phyloP scores from a whole-genome alignment of 257 asterid genomes.

The Solanum ossicruentum region DNA sequence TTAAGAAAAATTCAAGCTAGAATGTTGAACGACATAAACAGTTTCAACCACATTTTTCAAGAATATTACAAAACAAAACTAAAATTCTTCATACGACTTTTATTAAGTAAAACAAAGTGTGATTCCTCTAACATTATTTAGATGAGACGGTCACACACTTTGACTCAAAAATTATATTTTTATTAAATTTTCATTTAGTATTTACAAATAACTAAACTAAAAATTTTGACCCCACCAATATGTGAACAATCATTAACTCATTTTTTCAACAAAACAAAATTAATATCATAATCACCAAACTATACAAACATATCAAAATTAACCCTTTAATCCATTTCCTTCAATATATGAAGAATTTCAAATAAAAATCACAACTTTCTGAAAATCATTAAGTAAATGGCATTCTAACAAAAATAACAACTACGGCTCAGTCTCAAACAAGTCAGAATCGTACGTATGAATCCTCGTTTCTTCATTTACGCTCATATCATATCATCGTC shows the following conservation, averaged over 20 bases:
- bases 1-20: background rate
- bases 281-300: background rate
- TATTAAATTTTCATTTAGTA: too few species aligned
- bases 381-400: background rate
- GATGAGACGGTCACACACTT: background rate
- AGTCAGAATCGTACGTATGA: fast-evolving
- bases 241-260: background rate
- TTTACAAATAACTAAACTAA: background rate
- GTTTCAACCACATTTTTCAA: background rate
- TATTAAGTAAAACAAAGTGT: too few species aligned
- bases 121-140: background rate
- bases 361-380: background rate
- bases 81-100: background rate
- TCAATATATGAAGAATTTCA: background rate
- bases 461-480: background rate
- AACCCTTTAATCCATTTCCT: background rate
- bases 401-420: background rate
- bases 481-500: background rate
- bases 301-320: background rate
- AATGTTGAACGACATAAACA: background rate
- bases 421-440: background rate
- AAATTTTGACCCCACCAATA: background rate
- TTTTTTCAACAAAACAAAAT: too few species aligned
- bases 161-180: too few species aligned
- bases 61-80: background rate